A percentile compares a stretch with the other conserved stretches of the same genome.
Conservation (phyloP, 2,329 filamentous ascomycete species). For the Alternaria atra region DNA sequence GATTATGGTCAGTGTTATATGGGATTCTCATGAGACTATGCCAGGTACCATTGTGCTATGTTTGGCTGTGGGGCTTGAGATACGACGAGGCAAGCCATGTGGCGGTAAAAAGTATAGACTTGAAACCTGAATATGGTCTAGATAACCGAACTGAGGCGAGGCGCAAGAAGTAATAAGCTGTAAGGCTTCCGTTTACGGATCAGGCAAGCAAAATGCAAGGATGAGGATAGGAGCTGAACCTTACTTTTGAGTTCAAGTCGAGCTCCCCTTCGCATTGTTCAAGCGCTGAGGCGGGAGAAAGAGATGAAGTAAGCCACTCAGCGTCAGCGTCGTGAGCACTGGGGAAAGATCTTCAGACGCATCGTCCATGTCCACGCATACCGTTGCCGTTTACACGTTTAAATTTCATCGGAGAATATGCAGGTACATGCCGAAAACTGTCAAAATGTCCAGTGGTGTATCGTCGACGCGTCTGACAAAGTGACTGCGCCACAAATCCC, state of each 20-base stretch:
- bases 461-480: background rate
- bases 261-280: background rate
- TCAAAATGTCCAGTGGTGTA: background rate
- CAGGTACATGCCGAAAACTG: background rate
- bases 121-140: conserved; percentile 7
- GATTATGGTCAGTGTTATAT: conserved; percentile 19
- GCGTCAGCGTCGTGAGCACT: background rate
- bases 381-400: background rate
- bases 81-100: conserved; percentile 9
- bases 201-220: background rate
- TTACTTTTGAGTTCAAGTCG: background rate
- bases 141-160: conserved; percentile 1
- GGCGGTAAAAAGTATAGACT: conserved; percentile 3
- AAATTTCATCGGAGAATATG: background rate
- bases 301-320: background rate
- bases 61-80: conserved; percentile 12
- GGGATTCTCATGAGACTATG: conserved; percentile 6
- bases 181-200: background rate
- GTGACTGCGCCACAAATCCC: background rate
- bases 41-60: conserved; percentile 11
- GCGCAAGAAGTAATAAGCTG: background rate
- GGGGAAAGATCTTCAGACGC: background rate
- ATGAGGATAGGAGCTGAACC: background rate
- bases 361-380: background rate
- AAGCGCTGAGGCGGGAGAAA: background rate